Conservation (phyloP, 345 rosid species). For the Isatis tinctoria region DNA sequence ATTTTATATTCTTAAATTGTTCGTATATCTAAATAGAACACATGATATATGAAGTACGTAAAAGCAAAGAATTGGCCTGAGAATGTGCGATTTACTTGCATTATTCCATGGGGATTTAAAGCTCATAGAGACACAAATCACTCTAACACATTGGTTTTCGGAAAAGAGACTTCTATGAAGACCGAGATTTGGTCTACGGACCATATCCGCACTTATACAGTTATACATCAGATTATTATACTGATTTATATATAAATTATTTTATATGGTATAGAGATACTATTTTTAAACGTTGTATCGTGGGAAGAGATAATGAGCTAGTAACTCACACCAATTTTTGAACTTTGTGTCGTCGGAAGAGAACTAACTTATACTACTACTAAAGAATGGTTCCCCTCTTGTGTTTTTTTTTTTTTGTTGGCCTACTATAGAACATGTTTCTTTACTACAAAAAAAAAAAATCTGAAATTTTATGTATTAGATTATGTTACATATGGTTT, state of each 20-base stretch:
- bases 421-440: neutral
- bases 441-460: neutral
- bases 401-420: neutral
- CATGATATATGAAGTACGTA: neutral
- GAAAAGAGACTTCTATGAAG: slow-evolving; percentile 33
- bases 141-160: slow-evolving; percentile 26
- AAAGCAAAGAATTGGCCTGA: slow-evolving; percentile 14
- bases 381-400: neutral
- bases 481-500: neutral
- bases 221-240: neutral
- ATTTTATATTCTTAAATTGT: neutral
- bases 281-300: slow-evolving; percentile 1
- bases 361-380: neutral
- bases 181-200: slow-evolving; percentile 33
- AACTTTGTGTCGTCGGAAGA: neutral
- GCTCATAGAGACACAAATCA: slow-evolving; percentile 30
- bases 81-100: slow-evolving; percentile 28
- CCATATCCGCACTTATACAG: slow-evolving; percentile 21
- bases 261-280: neutral
- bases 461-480: neutral
- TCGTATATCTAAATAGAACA: neutral
- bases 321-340: neutral
- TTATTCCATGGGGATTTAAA: slow-evolving; percentile 25
- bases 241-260: neutral
- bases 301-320: slow-evolving; percentile 2